Evolutionary conservation across 305 asterid species (phyloP), one percentile per base, ranked within the genome.

Genomic region (Fraxinus baroniana): DNA sequence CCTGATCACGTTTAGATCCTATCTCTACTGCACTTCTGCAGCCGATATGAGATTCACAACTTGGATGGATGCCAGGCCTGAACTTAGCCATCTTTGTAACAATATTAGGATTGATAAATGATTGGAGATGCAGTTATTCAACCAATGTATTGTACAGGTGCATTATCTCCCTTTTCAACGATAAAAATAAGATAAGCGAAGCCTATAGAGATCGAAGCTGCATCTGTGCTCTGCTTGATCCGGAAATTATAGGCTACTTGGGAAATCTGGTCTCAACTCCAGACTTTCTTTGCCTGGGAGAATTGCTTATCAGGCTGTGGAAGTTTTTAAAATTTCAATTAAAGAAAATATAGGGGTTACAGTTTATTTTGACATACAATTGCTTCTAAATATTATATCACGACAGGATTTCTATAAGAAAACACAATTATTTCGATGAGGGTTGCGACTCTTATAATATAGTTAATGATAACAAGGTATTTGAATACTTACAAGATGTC

Each of bases 41-140:
- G 82, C 83, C 60, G 92, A 91, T 84, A 88, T 81, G 88, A 89
- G 79, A 72, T 95, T 95, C 91, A 86, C 89, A 74, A 80, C 90
- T 39, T 95, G 99, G 99, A 91, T 95, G 97, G 92, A 87, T 41
- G 97, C 97, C n/a, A 93, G 99, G 88, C 99, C 99, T 81, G 99
- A 95, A 87, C 98, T 95, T 8, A 94, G 95, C 85, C 98, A 95
- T 85, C 97, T 94, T 20, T 95, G 95, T 87, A 92, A 93, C 86
- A 95, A 95, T 87, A 92, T 95, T 77, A 94, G 94, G 83, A 91
- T 95, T 74, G 95, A 93, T 75, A 90, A 87, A 82, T 94, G 88
- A 85, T 35, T 79, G 76, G 39, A 55, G 84, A 57, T 70, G 37
- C 75, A 77, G 36, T 70, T 82, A 81, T 83, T 64, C 74, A 81